These are phyloP conservation scores for Colletotrichum liaoningense DNA, from an alignment of 2,329 filamentous ascomycete species.

Conservation along the genomic window DNA sequence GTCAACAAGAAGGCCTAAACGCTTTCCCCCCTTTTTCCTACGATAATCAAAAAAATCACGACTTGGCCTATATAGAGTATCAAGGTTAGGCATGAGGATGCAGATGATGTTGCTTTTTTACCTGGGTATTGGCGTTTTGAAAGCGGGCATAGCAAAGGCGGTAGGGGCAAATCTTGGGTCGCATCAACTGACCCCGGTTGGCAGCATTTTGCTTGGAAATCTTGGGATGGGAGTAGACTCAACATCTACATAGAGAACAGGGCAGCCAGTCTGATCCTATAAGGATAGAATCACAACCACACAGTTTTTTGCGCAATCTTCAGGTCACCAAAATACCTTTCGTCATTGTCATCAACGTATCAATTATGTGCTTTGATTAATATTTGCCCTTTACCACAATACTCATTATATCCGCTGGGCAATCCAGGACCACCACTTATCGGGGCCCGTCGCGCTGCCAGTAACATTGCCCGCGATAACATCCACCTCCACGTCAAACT, in stretches of 20 bases:
- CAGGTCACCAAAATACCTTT: background rate
- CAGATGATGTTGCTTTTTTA: background rate
- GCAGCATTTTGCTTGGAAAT: constrained; percentile 23
- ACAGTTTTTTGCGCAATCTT: background rate
- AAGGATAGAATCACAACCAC: constrained; percentile 13
- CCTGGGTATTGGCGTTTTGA: constrained; percentile 34
- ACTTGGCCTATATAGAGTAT: constrained; percentile 36
- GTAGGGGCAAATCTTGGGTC: constrained; percentile 32
- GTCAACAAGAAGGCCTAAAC: constrained; percentile 67
- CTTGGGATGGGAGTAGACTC: constrained; percentile 49
- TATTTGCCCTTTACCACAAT: constrained; percentile 21
- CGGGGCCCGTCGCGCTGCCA: constrained; percentile 75
- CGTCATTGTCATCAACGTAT: background rate
- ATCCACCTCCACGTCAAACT: constrained; percentile 83
- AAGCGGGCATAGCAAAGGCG: constrained; percentile 29
- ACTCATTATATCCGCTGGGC: constrained; percentile 63
- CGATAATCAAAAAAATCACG: constrained; percentile 22
- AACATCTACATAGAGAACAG: constrained; percentile 49
- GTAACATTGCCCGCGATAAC: constrained; percentile 80
- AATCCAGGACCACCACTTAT: constrained; percentile 93
- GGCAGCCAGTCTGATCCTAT: constrained; percentile 3
- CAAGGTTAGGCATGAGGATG: background rate
- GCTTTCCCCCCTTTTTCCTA: background rate
- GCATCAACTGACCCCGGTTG: constrained; percentile 36
- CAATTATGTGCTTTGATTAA: constrained; percentile 8